Percentiles rank a stretch among this genome's conserved stretches.
Conservation (phyloP, 352 stramenopile species). For the Phytophthora podocarpi region DNA sequence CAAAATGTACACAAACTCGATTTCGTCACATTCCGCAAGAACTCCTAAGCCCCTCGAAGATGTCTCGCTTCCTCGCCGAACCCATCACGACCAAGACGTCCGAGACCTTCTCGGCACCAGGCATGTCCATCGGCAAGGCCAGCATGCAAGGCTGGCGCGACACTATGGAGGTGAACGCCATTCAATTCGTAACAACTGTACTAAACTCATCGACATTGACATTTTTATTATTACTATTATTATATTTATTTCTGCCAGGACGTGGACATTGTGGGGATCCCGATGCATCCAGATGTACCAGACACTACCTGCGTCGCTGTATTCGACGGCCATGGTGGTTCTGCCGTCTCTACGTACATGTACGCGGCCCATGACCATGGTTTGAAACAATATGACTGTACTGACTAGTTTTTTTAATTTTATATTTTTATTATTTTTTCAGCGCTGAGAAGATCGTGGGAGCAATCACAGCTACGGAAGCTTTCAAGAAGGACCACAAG, state of each 20-base stretch:
- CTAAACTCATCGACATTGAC: not conserved
- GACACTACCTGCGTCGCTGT: constrained; percentile 76
- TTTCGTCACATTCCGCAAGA: constrained; percentile 8
- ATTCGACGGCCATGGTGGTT: constrained; percentile 85
- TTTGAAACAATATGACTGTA: not conserved
- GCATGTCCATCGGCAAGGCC: constrained; percentile 67
- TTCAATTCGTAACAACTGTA: not conserved
- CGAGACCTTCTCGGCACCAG: constrained; percentile 40
- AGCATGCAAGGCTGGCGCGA: constrained; percentile 89
- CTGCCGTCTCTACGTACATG: constrained; percentile 70
- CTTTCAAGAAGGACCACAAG: constrained; percentile 80
- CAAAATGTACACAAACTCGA: constrained; percentile 5
- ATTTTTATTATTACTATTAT: constrained; percentile 9
- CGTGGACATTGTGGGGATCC: constrained; percentile 73
- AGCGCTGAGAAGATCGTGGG: constrained; percentile 76
- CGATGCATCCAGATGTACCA: constrained; percentile 58
- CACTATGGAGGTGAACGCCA: constrained; percentile 75
- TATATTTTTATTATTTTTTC: constrained; percentile 5
- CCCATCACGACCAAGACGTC: constrained; percentile 81
- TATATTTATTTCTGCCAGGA: constrained; percentile 44
- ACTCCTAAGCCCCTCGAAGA: constrained; percentile 11
- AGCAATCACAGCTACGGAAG: constrained; percentile 65
- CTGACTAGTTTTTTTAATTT: constrained; percentile 5
- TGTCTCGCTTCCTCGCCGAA: constrained; percentile 88
- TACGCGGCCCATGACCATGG: constrained; percentile 31